These are phyloP conservation scores for Galerina marginata DNA, from an alignment of 768 basidiomycete genomes.

Conservation along the genomic window DNA sequence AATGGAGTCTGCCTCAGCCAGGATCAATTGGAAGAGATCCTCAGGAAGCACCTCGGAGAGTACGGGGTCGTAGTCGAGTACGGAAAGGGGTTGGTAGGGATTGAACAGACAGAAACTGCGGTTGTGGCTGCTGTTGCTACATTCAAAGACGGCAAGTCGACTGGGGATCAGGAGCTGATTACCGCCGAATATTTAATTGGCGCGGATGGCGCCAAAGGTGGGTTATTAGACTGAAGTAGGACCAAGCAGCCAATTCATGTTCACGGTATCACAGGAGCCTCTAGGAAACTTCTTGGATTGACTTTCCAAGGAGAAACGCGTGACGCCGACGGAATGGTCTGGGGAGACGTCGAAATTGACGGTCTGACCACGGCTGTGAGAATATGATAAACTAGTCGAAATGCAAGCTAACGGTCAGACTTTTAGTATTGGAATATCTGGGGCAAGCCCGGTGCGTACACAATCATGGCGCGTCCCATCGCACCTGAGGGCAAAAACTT, in stretches of 20 bases:
- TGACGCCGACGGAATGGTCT: neutral
- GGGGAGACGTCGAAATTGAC: slow-evolving; percentile 2
- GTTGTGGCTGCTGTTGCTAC: slow-evolving; percentile 19
- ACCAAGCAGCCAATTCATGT: neutral
- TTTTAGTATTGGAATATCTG: slow-evolving; percentile 1
- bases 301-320: slow-evolving; percentile 3
- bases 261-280: neutral
- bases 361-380: neutral
- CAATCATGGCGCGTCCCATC: slow-evolving; percentile 2
- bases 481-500: neutral
- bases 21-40: slow-evolving; percentile 18
- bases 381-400: neutral
- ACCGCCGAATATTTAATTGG: neutral
- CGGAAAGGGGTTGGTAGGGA: slow-evolving; percentile 16
- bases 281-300: slow-evolving; percentile 1
- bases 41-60: slow-evolving; percentile 21
- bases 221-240: neutral
- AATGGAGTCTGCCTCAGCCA: neutral
- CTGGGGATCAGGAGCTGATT: slow-evolving; percentile 13
- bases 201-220: neutral
- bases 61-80: slow-evolving; percentile 25
- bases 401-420: too few relatives aligned
- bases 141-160: slow-evolving; percentile 15
- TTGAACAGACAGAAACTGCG: slow-evolving; percentile 18
- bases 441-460: neutral